Evolutionary conservation across 2,329 filamentous ascomycete genomes (phyloP).

Genomic region (Fusarium tanahbumbuense): DNA sequence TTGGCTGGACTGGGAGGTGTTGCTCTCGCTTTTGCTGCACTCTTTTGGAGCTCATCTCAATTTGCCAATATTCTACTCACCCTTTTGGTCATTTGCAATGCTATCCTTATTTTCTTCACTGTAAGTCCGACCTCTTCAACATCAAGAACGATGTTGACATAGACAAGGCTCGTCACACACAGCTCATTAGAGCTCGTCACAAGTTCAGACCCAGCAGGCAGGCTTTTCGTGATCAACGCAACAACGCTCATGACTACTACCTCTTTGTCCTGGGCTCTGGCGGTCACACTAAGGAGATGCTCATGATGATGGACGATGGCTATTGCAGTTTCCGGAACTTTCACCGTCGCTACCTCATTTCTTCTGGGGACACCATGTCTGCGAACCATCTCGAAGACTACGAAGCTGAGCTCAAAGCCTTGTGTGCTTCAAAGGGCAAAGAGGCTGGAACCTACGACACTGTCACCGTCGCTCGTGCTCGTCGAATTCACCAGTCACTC

Average conservation of each 20-base stretch:
- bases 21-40: neutral
- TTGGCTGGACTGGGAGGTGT: conserved; percentile 1
- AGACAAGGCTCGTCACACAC: conserved; percentile 48
- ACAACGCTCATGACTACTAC: conserved; percentile 61
- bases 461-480: conserved; percentile 78
- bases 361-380: conserved; percentile 78
- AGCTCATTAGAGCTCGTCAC: conserved; percentile 43
- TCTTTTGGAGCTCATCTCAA: conserved; percentile 7
- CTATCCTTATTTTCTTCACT: conserved; percentile 47
- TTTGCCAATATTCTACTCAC: conserved; percentile 18
- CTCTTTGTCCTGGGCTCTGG: conserved; percentile 90
- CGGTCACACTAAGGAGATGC: conserved; percentile 95
- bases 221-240: neutral
- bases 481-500: conserved; percentile 84
- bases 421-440: conserved; percentile 31
- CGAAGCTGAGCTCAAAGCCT: conserved; percentile 50
- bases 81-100: conserved; percentile 34
- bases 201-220: conserved; percentile 31
- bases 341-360: conserved; percentile 85
- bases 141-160: neutral
- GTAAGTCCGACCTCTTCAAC: conserved; percentile 35
- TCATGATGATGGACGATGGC: conserved; percentile 78
- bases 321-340: conserved; percentile 62
- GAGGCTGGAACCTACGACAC: conserved; percentile 68
- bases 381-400: conserved; percentile 72